Evolutionary conservation across 23 red algal species (phyloP).

Genomic region (Gracilaria domingensis): DNA sequence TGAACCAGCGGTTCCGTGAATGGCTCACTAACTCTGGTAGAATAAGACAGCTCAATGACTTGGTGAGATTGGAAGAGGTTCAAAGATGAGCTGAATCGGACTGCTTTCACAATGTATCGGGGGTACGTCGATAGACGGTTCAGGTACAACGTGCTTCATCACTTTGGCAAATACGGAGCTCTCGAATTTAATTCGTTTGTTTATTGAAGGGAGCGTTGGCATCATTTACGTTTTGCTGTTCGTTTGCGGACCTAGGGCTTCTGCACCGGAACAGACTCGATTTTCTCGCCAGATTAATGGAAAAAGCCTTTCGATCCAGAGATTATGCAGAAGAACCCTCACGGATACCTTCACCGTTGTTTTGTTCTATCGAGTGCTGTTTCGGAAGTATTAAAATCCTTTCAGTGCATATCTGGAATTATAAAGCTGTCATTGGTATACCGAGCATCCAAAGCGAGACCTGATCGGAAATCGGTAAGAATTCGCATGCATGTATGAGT

Average conservation of each 20-base stretch:
- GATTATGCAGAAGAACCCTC: neutral
- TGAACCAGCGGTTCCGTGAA: slow-evolving; percentile 87
- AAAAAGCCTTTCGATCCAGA: neutral
- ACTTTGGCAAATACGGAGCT: neutral
- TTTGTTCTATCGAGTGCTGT: neutral
- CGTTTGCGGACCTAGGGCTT: neutral
- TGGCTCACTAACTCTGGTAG: slow-evolving; percentile 88
- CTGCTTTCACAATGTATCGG: neutral
- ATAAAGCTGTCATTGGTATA: neutral
- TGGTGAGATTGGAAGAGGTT: slow-evolving; percentile 68
- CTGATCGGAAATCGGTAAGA: neutral
- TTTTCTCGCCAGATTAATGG: neutral
- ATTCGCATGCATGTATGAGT: neutral
- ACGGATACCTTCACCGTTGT: neutral
- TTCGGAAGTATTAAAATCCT: neutral
- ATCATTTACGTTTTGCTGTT: neutral
- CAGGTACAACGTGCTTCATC: neutral
- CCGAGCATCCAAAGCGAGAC: neutral
- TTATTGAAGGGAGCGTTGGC: neutral
- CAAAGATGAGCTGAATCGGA: slow-evolving; percentile 8
- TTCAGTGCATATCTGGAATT: neutral
- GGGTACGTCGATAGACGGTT: neutral
- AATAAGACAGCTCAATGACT: slow-evolving; percentile 88
- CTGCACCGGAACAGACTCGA: neutral
- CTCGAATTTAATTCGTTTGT: neutral